Evolutionary conservation across 1,139 yeast species (phyloP).

Genomic region (Pichia sp.): DNA sequence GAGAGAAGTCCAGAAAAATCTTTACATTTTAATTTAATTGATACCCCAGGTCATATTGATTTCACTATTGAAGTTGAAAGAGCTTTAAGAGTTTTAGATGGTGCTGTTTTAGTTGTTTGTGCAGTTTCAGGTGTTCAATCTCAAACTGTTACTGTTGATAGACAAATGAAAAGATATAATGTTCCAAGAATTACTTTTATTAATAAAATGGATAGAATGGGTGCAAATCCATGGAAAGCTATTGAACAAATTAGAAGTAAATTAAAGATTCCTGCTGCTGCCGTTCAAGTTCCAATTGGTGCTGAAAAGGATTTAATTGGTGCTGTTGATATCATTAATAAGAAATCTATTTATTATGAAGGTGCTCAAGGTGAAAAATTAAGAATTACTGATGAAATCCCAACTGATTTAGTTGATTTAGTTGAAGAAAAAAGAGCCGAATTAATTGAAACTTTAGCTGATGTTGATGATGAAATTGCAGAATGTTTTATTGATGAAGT

Average conservation of each 20-base stretch:
- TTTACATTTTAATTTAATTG: slow-evolving; percentile 82
- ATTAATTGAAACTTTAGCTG: slow-evolving; percentile 90
- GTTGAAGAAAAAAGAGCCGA: slow-evolving; percentile 80
- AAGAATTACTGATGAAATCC: slow-evolving; percentile 53
- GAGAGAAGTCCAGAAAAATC: slow-evolving; percentile 61
- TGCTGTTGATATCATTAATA: slow-evolving; percentile 83
- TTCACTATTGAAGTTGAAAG: slow-evolving; percentile 98
- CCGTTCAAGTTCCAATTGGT: slow-evolving; percentile 98
- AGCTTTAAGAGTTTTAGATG: slow-evolving; percentile 93
- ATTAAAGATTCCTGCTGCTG: slow-evolving; percentile 92
- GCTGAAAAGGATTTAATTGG: slow-evolving; percentile 80
- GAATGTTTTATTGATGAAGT: slow-evolving; percentile 86
- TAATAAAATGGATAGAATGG: slow-evolving; percentile 99
- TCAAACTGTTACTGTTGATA: slow-evolving; percentile 96
- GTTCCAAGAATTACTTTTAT: slow-evolving; percentile 95
- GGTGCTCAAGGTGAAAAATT: slow-evolving; percentile 88
- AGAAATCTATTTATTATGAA: slow-evolving; percentile 82
- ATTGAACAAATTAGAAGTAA: slow-evolving; percentile 85
- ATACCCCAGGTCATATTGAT: slow-evolving; percentile 98
- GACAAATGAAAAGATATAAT: slow-evolving; percentile 97
- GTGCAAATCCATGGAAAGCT: slow-evolving; percentile 94
- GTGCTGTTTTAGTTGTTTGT: slow-evolving; percentile 96
- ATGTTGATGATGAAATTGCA: slow-evolving; percentile 95
- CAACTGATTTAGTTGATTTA: slow-evolving; percentile 64
- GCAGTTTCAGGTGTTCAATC: slow-evolving; percentile 98